phyloP scores from a whole-genome alignment of 768 basidiomycete species.

The Candolleomyces aberdarensis region DNA sequence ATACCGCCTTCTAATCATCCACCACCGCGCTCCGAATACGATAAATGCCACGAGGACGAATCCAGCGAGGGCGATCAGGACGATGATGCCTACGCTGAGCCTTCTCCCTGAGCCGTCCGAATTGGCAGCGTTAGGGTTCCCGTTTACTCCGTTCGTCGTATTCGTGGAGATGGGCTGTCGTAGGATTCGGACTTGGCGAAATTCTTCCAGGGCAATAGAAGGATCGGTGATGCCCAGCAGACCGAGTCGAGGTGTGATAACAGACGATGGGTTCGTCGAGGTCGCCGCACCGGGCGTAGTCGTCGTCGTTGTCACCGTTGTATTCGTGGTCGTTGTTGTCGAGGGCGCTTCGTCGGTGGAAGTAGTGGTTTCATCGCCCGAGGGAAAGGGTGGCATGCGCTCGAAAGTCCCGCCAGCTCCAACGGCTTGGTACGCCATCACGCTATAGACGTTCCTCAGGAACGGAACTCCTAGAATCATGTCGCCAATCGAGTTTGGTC shows the following conservation, averaged over 20 bases:
- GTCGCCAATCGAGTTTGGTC: too few species aligned
- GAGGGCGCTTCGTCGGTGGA: conserved; percentile 32
- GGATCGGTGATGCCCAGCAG: conserved; percentile 33
- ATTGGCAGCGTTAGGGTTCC: not conserved
- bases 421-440: too few species aligned
- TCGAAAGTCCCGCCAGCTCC: too few species aligned
- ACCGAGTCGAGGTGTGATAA: conserved; percentile 45
- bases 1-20: too few species aligned
- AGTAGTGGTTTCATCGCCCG: too few species aligned
- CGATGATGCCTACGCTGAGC: conserved; percentile 57
- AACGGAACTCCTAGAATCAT: too few species aligned
- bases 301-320: conserved; percentile 12
- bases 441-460: too few species aligned
- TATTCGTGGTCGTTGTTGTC: conserved; percentile 53
- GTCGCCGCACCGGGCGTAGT: conserved; percentile 9
- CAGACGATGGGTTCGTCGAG: conserved; percentile 6
- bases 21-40: too few species aligned
- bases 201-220: conserved; percentile 39
- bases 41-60: conserved; percentile 36
- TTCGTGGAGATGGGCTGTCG: conserved; percentile 47
- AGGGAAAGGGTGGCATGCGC: too few species aligned
- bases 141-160: conserved; percentile 1
- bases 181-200: conserved; percentile 64
- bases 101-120: conserved; percentile 28
- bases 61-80: conserved; percentile 55